These are phyloP conservation scores for Prorocentrum cordatum DNA, from an alignment of 169 alveolate genomes.

Conservation along the genomic window DNA sequence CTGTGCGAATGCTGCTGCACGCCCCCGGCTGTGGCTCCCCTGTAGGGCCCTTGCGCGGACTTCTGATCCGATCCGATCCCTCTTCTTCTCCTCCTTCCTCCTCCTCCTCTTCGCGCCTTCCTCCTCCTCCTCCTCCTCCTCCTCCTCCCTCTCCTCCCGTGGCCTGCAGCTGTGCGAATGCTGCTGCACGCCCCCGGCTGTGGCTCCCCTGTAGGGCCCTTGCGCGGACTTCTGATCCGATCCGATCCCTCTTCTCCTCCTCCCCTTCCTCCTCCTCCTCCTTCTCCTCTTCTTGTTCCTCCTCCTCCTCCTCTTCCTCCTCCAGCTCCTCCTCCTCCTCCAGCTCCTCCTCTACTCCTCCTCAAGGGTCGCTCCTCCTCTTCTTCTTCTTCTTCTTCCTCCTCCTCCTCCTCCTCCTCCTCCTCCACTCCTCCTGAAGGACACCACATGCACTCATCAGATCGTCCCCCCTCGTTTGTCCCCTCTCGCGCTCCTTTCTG, in stretches of 20 bases:
- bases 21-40: too few relatives aligned
- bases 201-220: too few relatives aligned
- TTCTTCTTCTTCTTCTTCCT: not conserved
- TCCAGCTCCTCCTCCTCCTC: not conserved
- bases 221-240: too few relatives aligned
- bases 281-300: not conserved
- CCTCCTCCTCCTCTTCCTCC: not conserved
- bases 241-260: not conserved
- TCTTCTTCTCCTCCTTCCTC: too few relatives aligned
- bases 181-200: too few relatives aligned
- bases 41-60: too few relatives aligned
- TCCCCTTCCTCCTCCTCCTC: not conserved
- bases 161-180: not conserved
- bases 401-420: not conserved
- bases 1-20: not conserved
- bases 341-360: not conserved
- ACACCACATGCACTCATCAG: too few relatives aligned
- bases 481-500: too few relatives aligned
- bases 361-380: not conserved
- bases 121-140: not conserved
- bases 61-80: too few relatives aligned
- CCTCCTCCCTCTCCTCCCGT: not conserved
- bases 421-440: too few relatives aligned
- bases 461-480: too few relatives aligned
- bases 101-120: too few relatives aligned